These are phyloP conservation scores for Tetrahymena thermophila DNA, from an alignment of 73 alveolate species.

Conservation along the genomic window DNA sequence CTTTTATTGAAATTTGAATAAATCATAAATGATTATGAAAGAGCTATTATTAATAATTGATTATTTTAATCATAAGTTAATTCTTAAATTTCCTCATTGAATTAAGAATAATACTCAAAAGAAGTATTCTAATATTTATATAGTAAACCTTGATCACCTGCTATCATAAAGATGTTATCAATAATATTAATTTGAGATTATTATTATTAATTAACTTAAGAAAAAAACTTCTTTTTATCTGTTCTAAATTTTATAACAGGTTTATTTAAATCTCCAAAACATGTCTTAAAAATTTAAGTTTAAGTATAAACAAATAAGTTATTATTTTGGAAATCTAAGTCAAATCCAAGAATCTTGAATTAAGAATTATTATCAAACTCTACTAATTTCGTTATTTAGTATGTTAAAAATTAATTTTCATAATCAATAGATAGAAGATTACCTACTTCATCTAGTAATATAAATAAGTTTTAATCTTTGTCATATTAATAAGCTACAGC, in stretches of 20 bases:
- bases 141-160: neutral
- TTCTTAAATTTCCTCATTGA: neutral
- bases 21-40: neutral
- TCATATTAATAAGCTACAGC: neutral
- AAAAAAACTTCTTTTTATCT: neutral
- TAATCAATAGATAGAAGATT: neutral
- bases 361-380: neutral
- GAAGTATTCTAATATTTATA: neutral
- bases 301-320: neutral
- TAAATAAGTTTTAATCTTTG: neutral
- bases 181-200: neutral
- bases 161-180: neutral
- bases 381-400: neutral
- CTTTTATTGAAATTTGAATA: neutral
- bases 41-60: neutral
- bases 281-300: neutral
- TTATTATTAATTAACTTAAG: neutral
- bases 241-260: neutral
- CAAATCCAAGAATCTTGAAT: neutral
- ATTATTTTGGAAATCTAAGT: neutral
- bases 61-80: neutral
- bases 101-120: neutral
- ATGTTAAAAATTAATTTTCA: neutral
- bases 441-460: neutral
- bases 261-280: neutral